Base-by-base conservation (phyloP, 192 early-diverging fungal genomes). In the Chytriomyces sp. region DNA sequence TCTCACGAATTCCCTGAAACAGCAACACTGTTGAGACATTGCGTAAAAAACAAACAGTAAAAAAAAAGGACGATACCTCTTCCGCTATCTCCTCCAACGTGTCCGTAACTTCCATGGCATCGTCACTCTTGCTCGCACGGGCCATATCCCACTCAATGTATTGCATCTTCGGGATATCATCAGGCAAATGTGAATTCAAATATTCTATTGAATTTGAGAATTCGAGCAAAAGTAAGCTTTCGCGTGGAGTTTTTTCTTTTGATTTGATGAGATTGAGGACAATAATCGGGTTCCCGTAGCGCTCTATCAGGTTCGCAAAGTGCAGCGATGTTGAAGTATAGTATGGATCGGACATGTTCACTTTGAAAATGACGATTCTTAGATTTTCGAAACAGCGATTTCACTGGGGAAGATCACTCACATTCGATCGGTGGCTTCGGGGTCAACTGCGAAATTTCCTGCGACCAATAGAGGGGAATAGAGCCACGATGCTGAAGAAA, bases 91-190 rank as follows among this genome's bases (percentile, higher is more conserved):
- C 92, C 78, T 98, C 96, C 18, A 99, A 84, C 6, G 91, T 88
- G 0, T 91, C 91, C 60, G 97, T 92, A 13, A 98, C 97, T 80
- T 97, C 95, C 61, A 96, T 91, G 68, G 93, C 90, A 53, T 60
- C 48, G 11, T 79, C 74, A 59, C 89, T 95, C 82, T 97, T 98
- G 8, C 94, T 94, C 10, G 96, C 96, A 35, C 95, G 82, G 24
- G 97, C 96, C 97, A 99, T 99, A 82, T 99, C 97, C 95, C 96
- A 97, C 5, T 93, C 93, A 75, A 96, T 89, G 80, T 99, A 97
- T 68, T 89, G 83, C 61, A 98, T 93, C 76, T 91, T 91, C 35
- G 16, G 18, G 10, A 91, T 88, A 18, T 91, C 91, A 2, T 86
- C 80, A 0, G 94, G 94, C 63, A 99, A 76, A 66, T 94, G 94